A percentile compares a stretch with the other conserved stretches of the same genome.
phyloP scores from a whole-genome alignment of 1,284 basidiomycete genomes.

The Cutaneotrichosporon daszewskae region DNA sequence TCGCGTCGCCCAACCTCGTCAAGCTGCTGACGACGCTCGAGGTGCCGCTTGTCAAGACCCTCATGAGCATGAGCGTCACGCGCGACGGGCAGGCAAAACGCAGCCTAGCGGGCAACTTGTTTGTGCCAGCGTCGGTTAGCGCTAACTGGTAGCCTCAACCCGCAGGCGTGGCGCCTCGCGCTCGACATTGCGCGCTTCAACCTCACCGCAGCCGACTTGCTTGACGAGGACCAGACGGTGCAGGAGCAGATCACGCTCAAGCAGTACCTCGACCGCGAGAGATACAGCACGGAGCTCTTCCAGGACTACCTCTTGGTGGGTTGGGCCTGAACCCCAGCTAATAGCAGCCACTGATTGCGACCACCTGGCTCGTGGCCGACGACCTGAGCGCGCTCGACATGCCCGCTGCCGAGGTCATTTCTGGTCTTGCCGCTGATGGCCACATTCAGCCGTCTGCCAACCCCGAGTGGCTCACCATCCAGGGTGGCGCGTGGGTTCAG shows the following conservation, averaged over 20 bases:
- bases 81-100: slow-evolving; percentile 53
- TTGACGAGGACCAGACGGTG: slow-evolving; percentile 14
- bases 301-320: slow-evolving; percentile 74
- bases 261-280: slow-evolving; percentile 61
- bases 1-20: slow-evolving; percentile 75
- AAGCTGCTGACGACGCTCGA: slow-evolving; percentile 59
- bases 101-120: slow-evolving; percentile 49
- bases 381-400: slow-evolving; percentile 11
- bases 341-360: slow-evolving; percentile 13
- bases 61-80: slow-evolving; percentile 75
- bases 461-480: slow-evolving; percentile 69
- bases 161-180: slow-evolving; percentile 65
- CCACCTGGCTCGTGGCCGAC: slow-evolving; percentile 8
- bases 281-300: slow-evolving; percentile 63
- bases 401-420: slow-evolving; percentile 10
- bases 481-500: slow-evolving; percentile 57
- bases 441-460: slow-evolving; percentile 40
- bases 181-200: slow-evolving; percentile 77
- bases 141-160: slow-evolving; percentile 51
- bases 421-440: neutral
- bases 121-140: slow-evolving; percentile 2
- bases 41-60: slow-evolving; percentile 56
- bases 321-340: slow-evolving; percentile 2
- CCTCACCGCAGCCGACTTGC: slow-evolving; percentile 54
- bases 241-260: slow-evolving; percentile 58